phyloP scores from a whole-genome alignment of 2,329 filamentous ascomycete genomes.

The Beauveria medogensis region DNA sequence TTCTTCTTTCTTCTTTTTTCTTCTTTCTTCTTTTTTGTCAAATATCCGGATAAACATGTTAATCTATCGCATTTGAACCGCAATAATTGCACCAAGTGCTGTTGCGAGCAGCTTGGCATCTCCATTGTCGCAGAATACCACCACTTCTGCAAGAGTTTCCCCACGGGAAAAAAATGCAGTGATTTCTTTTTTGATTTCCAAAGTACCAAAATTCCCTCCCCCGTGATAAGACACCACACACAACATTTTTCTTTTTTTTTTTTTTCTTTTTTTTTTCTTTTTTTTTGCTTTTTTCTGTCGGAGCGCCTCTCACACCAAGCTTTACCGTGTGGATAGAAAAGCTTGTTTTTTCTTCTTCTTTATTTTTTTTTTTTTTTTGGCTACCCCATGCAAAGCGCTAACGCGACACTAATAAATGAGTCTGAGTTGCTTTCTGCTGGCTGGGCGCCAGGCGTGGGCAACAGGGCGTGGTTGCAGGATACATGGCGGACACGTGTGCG shows the following conservation, averaged over 20 bases:
- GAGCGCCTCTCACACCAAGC: neutral
- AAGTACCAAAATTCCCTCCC: neutral
- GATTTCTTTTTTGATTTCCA: neutral
- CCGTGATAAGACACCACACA: neutral
- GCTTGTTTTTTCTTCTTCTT: too few relatives aligned
- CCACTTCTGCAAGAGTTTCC: neutral
- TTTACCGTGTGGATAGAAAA: conserved; percentile 1
- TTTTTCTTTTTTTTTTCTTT: neutral
- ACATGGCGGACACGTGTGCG: neutral
- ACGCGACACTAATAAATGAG: neutral
- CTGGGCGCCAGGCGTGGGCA: neutral
- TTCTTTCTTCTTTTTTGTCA: neutral
- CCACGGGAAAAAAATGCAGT: too few relatives aligned
- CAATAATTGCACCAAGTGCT: neutral
- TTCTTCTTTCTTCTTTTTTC: neutral
- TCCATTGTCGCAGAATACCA: neutral
- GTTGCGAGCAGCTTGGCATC: neutral
- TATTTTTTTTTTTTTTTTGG: conserved; percentile 1
- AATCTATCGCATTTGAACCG: neutral
- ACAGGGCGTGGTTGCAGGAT: neutral
- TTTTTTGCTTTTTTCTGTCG: neutral
- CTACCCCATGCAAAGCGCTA: conserved; percentile 5
- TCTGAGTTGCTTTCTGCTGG: neutral
- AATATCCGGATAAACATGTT: neutral
- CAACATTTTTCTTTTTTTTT: neutral